Base-by-base conservation (phyloP, 306 rosid species). In the Cicer judaicum region DNA sequence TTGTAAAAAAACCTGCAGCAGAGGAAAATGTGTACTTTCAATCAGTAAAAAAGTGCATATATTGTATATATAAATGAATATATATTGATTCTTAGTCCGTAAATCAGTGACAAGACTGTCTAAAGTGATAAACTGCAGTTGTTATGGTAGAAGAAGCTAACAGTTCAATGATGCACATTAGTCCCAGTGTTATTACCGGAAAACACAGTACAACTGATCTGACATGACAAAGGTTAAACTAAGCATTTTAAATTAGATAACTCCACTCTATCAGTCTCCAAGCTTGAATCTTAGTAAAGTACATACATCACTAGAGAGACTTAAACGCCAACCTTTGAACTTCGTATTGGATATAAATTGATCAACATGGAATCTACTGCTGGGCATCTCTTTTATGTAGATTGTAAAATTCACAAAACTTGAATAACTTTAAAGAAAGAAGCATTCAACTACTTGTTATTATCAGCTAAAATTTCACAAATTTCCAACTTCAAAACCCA, bases 1-100 rank as follows among this genome's bases (percentile, higher is more conserved):
- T 61, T 38, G 44, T 48, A 29, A 65, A 46, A 24, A 63, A 75
- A 40, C 87, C 93, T 87, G 97, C 87, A 82, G 67, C 67, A 57
- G 54, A 76, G 73, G 59, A 63, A 69, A 55, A 59, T 29, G 21
- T 43, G 63, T 40, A 73, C 64, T 63, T 75, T 61, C 57, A 76
- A 83, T 73, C 63, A 79, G 72, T n/a, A 60, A 60, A 77, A 74
- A 16, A 24, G 64, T 43, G 18, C 46, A 63, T 62, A 36, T 49
- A 54, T 44, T 53, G 65, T 13, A 54, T 8, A 15, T 52, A 3
- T 11, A 34, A 9, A 66, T 12, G 34, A 0, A 50, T n/a, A 52
- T 54, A 13, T 12, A 5, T 67, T 48, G 56, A 66, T 15, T 41
- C 72, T 15, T 50, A 34, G 50, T 76, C 48, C 1, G 8, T 43